Conservation (phyloP, 148 eudicot species). For the Hydrangea macrophylla region DNA sequence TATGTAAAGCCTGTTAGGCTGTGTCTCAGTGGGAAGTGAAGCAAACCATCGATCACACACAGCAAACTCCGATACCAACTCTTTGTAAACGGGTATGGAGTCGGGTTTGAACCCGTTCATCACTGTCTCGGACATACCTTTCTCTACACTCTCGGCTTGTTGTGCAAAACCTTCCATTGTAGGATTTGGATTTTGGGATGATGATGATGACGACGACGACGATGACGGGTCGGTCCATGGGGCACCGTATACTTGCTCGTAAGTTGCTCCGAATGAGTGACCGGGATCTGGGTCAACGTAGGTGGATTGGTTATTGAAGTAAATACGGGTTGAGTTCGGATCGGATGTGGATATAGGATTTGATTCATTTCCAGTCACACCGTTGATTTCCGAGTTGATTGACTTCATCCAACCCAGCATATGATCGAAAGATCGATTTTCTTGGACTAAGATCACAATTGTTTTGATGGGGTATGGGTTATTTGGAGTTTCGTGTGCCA, state of each 20-base stretch:
- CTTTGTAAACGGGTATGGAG: conserved; percentile 59
- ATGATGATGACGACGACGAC: conserved; percentile 31
- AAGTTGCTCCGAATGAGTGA: conserved; percentile 61
- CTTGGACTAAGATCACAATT: conserved; percentile 65
- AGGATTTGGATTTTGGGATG: conserved; percentile 25
- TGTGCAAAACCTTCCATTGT: conserved; percentile 73
- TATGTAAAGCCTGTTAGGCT: conserved; percentile 63
- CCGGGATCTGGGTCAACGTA: conserved; percentile 68
- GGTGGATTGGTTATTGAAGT: conserved; percentile 42
- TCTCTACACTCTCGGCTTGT: conserved; percentile 44
- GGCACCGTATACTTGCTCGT: conserved; percentile 66
- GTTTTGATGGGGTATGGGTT: conserved; percentile 56
- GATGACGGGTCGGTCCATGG: conserved; percentile 40
- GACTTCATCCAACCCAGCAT: conserved; percentile 80
- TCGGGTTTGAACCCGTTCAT: conserved; percentile 86
- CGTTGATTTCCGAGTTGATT: conserved; percentile 56
- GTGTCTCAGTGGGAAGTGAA: conserved; percentile 66
- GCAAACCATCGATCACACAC: conserved; percentile 81
- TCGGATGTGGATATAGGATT: conserved; percentile 48
- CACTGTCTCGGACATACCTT: conserved; percentile 52
- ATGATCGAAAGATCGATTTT: conserved; percentile 80
- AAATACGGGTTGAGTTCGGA: conserved; percentile 33
- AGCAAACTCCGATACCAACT: conserved; percentile 59
- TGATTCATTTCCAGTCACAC: conserved; percentile 51
- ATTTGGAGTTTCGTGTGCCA: conserved; percentile 2